Evolutionary conservation across 1,284 basidiomycete species (phyloP).

Genomic region (Pulveroboletus ridleyi): DNA sequence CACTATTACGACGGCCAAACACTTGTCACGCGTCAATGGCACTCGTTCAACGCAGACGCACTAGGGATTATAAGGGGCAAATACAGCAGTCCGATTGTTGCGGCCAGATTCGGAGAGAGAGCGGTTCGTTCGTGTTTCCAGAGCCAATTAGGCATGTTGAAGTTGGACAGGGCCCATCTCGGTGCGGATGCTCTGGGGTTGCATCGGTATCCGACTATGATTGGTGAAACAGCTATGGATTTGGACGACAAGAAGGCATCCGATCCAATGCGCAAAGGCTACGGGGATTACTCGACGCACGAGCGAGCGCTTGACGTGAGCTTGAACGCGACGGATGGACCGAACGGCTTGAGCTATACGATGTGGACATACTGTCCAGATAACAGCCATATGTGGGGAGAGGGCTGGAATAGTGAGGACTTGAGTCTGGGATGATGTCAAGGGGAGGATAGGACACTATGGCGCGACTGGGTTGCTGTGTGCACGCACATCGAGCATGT

Average conservation of each 20-base stretch:
- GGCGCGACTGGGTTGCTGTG: no score
- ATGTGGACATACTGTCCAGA: no score
- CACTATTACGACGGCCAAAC: slow-evolving; percentile 95
- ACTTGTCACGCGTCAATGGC: slow-evolving; percentile 91
- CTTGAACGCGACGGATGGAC: no score
- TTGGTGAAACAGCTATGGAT: slow-evolving; percentile 95
- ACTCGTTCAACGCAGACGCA: slow-evolving; percentile 98
- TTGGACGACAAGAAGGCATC: slow-evolving; percentile 88
- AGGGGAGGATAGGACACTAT: no score
- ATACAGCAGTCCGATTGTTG: slow-evolving; percentile 76
- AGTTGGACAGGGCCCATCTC: slow-evolving; percentile 72
- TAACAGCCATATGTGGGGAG: no score
- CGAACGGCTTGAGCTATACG: no score
- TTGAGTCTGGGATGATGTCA: no score
- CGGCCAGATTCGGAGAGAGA: slow-evolving; percentile 78
- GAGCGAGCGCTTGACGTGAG: no score
- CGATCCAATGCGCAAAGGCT: slow-evolving; percentile 44
- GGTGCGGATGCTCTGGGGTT: slow-evolving; percentile 27
- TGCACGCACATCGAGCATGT: no score
- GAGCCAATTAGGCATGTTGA: slow-evolving; percentile 85
- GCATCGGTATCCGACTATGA: slow-evolving; percentile 83
- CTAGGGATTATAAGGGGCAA: slow-evolving; percentile 90
- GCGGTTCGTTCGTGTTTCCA: slow-evolving; percentile 87
- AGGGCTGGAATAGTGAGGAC: no score
- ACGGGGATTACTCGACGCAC: no score